Conservation (phyloP, 164 flowering plant species). For the Aristolochia californica region DNA sequence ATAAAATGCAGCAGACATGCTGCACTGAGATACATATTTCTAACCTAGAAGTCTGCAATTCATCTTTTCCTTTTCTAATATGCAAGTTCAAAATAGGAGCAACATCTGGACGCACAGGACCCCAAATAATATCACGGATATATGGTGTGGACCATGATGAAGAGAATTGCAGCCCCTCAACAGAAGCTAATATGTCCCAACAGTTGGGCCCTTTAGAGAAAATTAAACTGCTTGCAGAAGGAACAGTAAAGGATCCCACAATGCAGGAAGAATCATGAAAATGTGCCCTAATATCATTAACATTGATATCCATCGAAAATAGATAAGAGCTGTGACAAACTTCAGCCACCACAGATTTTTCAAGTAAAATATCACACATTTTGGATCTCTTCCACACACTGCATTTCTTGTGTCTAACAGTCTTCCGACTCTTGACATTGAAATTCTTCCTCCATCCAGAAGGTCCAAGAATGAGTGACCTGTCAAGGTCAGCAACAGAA, state of each 20-base stretch:
- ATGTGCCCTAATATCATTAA: constrained; percentile 42
- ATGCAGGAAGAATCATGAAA: constrained; percentile 76
- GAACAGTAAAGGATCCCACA: constrained; percentile 43
- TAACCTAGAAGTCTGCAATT: constrained; percentile 18
- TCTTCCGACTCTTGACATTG: constrained; percentile 21
- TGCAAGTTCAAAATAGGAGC: constrained; percentile 58
- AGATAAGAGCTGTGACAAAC: constrained; percentile 3
- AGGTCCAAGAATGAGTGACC: constrained; percentile 26
- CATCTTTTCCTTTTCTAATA: constrained; percentile 26
- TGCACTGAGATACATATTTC: constrained; percentile 63
- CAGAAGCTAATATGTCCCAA: constrained; percentile 48
- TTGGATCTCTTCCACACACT: constrained; percentile 15
- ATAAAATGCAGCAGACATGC: constrained; percentile 61
- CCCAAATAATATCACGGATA: constrained; percentile 48
- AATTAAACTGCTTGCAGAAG: constrained; percentile 30
- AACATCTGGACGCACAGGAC: constrained; percentile 32
- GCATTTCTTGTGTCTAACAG: constrained; percentile 15
- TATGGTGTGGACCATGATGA: constrained; percentile 50
- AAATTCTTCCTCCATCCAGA: constrained; percentile 44
- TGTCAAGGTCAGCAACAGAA: constrained; percentile 36
- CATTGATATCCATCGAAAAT: constrained; percentile 24
- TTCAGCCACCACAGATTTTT: constrained; percentile 2
- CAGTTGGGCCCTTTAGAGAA: constrained; percentile 21
- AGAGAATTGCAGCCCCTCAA: constrained; percentile 46
- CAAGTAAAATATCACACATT: constrained; percentile 6